Conservation (phyloP, 352 stramenopile genomes). For the Saprolegnia diclina region DNA sequence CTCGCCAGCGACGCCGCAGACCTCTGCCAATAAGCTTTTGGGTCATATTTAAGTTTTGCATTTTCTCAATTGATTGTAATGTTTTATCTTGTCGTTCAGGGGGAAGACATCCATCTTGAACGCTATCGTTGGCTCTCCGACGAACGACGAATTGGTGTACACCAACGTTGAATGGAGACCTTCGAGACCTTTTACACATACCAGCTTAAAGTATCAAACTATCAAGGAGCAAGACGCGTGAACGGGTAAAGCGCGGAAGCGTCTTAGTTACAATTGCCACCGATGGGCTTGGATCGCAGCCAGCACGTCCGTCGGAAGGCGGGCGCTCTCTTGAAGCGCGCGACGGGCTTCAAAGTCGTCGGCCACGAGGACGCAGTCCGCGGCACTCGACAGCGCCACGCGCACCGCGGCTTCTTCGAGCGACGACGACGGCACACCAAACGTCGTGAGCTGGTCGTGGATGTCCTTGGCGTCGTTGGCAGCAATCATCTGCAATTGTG, state of each 20-base stretch:
- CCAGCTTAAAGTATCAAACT: not conserved
- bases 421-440: not conserved
- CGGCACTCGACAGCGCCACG: not conserved
- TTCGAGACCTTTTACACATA: too few species aligned
- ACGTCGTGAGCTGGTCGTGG: not conserved
- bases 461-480: conserved; percentile 6
- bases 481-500: conserved; percentile 21
- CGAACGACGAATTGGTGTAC: too few species aligned
- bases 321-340: not conserved
- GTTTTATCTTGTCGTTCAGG: too few species aligned
- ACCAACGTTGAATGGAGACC: too few species aligned
- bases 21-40: too few species aligned
- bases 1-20: too few species aligned
- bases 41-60: too few species aligned
- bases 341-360: not conserved
- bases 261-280: not conserved
- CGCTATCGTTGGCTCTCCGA: too few species aligned
- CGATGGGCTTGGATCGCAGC: not conserved
- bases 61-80: too few species aligned
- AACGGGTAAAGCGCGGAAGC: not conserved
- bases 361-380: not conserved
- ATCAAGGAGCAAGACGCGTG: not conserved
- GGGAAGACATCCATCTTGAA: too few species aligned
- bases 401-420: conserved; percentile 15
- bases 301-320: not conserved